Evolutionary conservation across 768 basidiomycete genomes (phyloP).

Genomic region (Tulasnella sp.): DNA sequence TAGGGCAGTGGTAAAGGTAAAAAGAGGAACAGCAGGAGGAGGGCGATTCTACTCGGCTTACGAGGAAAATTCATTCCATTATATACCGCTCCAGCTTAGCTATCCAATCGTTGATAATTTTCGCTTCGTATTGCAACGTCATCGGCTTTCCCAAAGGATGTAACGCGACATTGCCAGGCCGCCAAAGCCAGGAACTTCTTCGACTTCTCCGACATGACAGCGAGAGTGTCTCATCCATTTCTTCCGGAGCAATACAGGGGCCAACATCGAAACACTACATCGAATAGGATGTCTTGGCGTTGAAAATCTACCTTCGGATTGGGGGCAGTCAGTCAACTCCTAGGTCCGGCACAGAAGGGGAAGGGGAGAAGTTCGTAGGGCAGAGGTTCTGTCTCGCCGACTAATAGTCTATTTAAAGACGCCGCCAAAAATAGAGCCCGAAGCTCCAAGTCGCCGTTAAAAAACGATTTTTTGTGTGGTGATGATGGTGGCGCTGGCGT

Average conservation of each 20-base stretch:
- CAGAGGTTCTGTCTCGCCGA: neutral
- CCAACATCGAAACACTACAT: neutral
- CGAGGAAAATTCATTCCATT: neutral
- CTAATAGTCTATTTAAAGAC: constrained; percentile 18
- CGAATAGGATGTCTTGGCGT: neutral
- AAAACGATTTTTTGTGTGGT: neutral
- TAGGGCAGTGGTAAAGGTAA: constrained; percentile 39
- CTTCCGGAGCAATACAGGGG: neutral
- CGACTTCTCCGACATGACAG: constrained; percentile 12
- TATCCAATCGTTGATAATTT: neutral
- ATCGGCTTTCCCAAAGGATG: neutral
- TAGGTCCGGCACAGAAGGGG: neutral
- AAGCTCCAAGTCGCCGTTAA: neutral
- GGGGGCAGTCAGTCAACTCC: neutral
- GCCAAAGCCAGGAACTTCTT: neutral
- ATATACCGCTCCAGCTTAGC: neutral
- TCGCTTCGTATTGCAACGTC: neutral
- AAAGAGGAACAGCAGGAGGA: neutral
- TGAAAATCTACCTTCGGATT: neutral
- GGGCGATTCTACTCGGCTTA: neutral
- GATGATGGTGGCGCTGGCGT: neutral
- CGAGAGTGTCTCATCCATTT: neutral
- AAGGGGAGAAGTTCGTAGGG: neutral
- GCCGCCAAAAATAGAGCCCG: neutral
- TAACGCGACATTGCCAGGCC: neutral